Conservation (phyloP, 2,329 filamentous ascomycete species). For the Penicillium sp. region DNA sequence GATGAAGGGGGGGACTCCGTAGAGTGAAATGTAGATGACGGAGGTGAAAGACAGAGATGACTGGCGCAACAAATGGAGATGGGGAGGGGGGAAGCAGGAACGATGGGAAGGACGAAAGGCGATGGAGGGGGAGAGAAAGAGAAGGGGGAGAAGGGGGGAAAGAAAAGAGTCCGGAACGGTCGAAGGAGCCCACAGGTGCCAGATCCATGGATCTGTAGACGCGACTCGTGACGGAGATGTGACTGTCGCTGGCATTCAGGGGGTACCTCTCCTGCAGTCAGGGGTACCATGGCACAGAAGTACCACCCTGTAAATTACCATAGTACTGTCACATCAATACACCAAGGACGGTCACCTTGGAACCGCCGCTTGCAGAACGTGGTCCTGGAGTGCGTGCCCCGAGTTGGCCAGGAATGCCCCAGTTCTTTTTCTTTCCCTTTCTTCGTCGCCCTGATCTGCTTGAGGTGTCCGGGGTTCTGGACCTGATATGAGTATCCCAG, state of each 20-base stretch:
- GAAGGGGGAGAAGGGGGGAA: constrained; percentile 20
- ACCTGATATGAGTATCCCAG: not conserved
- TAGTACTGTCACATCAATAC: constrained; percentile 17
- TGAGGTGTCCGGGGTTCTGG: constrained; percentile 4
- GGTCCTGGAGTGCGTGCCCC: constrained; percentile 24
- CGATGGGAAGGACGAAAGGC: constrained; percentile 10
- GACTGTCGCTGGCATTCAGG: not conserved
- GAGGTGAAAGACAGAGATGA: constrained; percentile 13
- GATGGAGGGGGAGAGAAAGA: constrained; percentile 21
- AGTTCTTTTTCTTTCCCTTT: constrained; percentile 8
- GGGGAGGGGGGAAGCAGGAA: constrained; percentile 1
- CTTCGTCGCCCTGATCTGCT: not conserved
- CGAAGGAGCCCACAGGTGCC: constrained; percentile 24
- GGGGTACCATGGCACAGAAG: not conserved
- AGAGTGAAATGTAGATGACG: constrained; percentile 4
- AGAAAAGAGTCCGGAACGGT: constrained; percentile 26
- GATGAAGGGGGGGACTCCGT: not conserved
- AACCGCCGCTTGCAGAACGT: constrained; percentile 27
- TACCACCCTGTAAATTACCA: constrained; percentile 18
- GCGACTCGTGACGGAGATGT: constrained; percentile 19
- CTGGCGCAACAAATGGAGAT: constrained; percentile 6
- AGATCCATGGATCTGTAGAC: constrained; percentile 31
- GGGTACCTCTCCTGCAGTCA: not conserved
- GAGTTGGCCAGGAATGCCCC: constrained; percentile 19
- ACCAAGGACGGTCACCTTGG: constrained; percentile 3